phyloP scores from a whole-genome alignment of 495 filamentous ascomycete species.

The Apiosordaria backusii region DNA sequence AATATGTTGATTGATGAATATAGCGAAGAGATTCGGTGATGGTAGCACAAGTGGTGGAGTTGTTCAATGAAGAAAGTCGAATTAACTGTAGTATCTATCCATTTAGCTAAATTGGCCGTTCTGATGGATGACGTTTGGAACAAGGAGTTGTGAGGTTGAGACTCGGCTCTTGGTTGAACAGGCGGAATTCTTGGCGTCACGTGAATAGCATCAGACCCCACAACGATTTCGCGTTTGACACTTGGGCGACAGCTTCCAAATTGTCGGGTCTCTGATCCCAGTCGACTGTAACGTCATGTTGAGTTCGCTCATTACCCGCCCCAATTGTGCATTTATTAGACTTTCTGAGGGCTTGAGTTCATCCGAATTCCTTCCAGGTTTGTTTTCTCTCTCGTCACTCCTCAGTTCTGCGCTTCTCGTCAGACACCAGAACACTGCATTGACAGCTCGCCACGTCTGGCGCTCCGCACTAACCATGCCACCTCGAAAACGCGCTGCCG shows the following conservation, averaged over 20 bases:
- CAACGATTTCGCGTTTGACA: not conserved
- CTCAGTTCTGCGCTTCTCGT: not conserved
- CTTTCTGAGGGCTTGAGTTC: not conserved
- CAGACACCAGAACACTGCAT: not conserved
- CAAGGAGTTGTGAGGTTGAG: too few species aligned
- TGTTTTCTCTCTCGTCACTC: not conserved
- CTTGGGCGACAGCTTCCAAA: not conserved
- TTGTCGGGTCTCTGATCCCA: not conserved
- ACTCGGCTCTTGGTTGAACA: too few species aligned
- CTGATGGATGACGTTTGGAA: too few species aligned
- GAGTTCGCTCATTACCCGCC: not conserved
- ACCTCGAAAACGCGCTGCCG: not conserved
- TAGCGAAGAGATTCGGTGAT: too few species aligned
- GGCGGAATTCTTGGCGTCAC: not conserved
- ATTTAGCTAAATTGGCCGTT: too few species aligned
- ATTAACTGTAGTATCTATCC: too few species aligned
- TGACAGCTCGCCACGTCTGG: not conserved
- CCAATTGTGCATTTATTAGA: not conserved
- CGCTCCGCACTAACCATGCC: conserved; percentile 1
- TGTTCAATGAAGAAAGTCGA: too few species aligned
- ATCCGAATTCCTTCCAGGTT: not conserved
- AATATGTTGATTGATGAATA: too few species aligned
- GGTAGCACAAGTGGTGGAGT: too few species aligned
- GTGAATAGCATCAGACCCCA: not conserved
- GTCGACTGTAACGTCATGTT: not conserved